Base-by-base conservation (phyloP, 2,329 filamentous ascomycete species). In the Colletotrichum truncatum region DNA sequence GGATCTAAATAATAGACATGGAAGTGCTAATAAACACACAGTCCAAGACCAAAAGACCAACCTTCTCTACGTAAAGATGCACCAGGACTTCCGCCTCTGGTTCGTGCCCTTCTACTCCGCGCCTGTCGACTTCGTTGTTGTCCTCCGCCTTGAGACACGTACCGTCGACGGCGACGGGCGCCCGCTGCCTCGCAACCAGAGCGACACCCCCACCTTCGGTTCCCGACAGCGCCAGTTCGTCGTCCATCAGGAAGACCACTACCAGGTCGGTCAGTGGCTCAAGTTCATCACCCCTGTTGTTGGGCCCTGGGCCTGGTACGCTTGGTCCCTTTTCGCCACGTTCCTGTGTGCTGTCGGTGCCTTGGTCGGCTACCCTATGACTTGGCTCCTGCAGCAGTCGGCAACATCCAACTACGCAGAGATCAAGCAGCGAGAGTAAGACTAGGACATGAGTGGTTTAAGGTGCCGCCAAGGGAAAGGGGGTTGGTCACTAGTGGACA, bases 61-160 rank as follows among this genome's bases (percentile, higher is more conserved):
- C 39, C 83, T 86, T n/a, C 86, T 97, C 52, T 97, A 93, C 77
- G 85, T 94, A 52, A 86, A 86, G 34, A 85, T 96, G 66, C 86
- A 83, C 39, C 94, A 97, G 75, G 83, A 89, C 55, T 96, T 97
- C 78, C 85, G 88, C 28, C 82, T 96, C 70, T 95, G 91, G 88
- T 83, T 93, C 69, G 76, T 97, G 16, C 93, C 93, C 3, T 89
- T 94, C 73, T 91, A 94, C 80, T 83, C 85, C 39, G 86, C 91
- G 3, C 84, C 86, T 1, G 91, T 93, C 12, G 82, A 83, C 6
- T 86, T 95, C 10, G 89, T 91, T 14, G 89, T 89, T 0, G 88
- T 93, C 26, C 80, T 95, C 4, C 80, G 85, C 38, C 86, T 95
- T 14, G 81, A 82, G 2, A 83, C 83, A 14, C 77, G 82, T 53